These are phyloP conservation scores for Trametes sp. DNA, from an alignment of 1,284 basidiomycete genomes.

Conservation along the genomic window DNA sequence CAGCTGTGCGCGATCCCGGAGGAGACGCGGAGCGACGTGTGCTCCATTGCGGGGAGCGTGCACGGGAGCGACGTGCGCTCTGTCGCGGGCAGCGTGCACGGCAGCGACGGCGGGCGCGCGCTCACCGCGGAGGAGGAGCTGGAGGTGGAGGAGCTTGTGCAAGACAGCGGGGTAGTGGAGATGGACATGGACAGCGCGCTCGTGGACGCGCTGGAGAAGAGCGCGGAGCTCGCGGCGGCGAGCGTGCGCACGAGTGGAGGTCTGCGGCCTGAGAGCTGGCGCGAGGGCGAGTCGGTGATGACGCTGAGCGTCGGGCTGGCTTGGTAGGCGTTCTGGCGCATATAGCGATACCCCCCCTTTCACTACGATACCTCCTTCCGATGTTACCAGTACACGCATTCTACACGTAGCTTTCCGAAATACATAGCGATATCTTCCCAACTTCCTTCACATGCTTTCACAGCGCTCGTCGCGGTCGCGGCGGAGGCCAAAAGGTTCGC, in stretches of 20 bases:
- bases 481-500: too few relatives aligned
- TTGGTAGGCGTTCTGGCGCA: slow-evolving; percentile 7
- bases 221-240: not conserved
- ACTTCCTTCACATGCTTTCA: too few relatives aligned
- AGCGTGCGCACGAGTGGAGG: not conserved
- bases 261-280: slow-evolving; percentile 33
- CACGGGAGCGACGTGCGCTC: slow-evolving; percentile 43
- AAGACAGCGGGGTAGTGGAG: slow-evolving; percentile 8
- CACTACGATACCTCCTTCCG: not conserved
- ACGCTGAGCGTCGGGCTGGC: slow-evolving; percentile 21
- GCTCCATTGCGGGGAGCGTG: slow-evolving; percentile 60
- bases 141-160: not conserved
- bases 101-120: slow-evolving; percentile 25
- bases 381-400: too few relatives aligned
- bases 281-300: slow-evolving; percentile 30
- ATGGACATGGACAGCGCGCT: slow-evolving; percentile 18
- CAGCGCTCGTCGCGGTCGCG: too few relatives aligned
- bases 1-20: slow-evolving; percentile 41
- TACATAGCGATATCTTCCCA: too few relatives aligned
- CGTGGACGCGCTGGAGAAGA: slow-evolving; percentile 1
- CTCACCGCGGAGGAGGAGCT: slow-evolving; percentile 2
- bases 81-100: slow-evolving; percentile 60
- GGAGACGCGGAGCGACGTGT: slow-evolving; percentile 36
- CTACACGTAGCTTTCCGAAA: too few relatives aligned
- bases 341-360: not conserved